Conservation (phyloP, 352 stramenopile genomes). For the Lagenidium sp. region DNA sequence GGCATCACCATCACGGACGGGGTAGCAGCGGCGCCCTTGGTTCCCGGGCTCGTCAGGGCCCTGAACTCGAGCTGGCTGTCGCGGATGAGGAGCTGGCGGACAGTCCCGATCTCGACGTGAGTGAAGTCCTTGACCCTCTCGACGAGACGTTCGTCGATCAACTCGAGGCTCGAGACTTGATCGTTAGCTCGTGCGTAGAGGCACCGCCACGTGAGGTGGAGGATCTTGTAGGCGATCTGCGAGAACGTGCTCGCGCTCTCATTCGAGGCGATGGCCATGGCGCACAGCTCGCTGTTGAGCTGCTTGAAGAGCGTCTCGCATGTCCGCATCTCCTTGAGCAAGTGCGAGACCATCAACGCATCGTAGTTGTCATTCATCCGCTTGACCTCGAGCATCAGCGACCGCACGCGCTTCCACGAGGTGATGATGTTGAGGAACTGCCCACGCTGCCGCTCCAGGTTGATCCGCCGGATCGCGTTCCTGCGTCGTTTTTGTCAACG, state of each 20-base stretch:
- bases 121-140: conserved; percentile 61
- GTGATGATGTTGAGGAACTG: conserved; percentile 32
- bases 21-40: background rate
- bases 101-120: conserved; percentile 25
- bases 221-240: conserved; percentile 57
- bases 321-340: conserved; percentile 77
- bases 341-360: conserved; percentile 47
- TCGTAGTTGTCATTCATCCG: conserved; percentile 74
- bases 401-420: conserved; percentile 69
- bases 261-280: conserved; percentile 63
- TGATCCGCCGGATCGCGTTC: conserved; percentile 14
- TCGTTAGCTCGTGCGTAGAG: conserved; percentile 24
- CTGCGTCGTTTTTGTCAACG: too few species aligned
- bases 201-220: conserved; percentile 58
- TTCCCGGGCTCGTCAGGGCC: too few species aligned
- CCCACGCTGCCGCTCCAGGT: conserved; percentile 22
- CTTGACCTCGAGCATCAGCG: conserved; percentile 46
- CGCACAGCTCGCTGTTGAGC: conserved; percentile 50
- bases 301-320: conserved; percentile 74
- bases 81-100: conserved; percentile 49
- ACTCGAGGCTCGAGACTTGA: conserved; percentile 19
- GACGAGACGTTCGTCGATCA: conserved; percentile 57
- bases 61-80: conserved; percentile 30
- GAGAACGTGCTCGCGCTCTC: conserved; percentile 53
- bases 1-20: background rate